These are phyloP conservation scores for Coelastrella sp. DNA, from an alignment of 139 green algal species.

Conservation along the genomic window DNA sequence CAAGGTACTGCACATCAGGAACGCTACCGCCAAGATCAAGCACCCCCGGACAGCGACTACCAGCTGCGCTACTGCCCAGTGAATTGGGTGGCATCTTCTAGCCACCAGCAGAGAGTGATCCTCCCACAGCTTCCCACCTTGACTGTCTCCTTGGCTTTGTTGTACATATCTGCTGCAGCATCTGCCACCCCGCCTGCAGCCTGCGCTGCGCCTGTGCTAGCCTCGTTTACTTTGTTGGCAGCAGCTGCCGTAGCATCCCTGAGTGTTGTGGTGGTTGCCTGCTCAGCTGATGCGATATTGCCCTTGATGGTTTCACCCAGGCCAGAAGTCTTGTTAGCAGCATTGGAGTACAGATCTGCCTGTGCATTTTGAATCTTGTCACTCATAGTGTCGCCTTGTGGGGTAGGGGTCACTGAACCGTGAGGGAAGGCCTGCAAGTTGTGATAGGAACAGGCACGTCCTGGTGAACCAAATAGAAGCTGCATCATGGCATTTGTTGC, in stretches of 20 bases:
- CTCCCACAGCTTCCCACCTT: too few relatives aligned
- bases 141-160: slow-evolving; percentile 7
- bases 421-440: background rate
- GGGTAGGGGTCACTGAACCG: background rate
- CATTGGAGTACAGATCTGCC: slow-evolving; percentile 13
- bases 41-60: too few relatives aligned
- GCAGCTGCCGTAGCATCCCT: slow-evolving; percentile 23
- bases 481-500: too few relatives aligned
- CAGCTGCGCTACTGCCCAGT: too few relatives aligned
- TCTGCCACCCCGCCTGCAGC: background rate
- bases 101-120: too few relatives aligned
- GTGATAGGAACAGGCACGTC: background rate
- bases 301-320: slow-evolving; percentile 11
- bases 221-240: background rate
- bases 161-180: background rate
- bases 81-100: too few relatives aligned
- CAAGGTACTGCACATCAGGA: too few relatives aligned
- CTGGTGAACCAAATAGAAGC: too few relatives aligned
- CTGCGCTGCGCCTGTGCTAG: slow-evolving; percentile 10
- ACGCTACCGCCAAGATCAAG: too few relatives aligned
- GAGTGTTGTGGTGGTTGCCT: background rate
- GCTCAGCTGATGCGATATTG: slow-evolving; percentile 31
- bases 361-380: slow-evolving; percentile 1
- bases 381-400: background rate
- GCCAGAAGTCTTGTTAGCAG: background rate